Base-by-base conservation (phyloP, 1,139 yeast genomes). In the Diutina neorugosa region DNA sequence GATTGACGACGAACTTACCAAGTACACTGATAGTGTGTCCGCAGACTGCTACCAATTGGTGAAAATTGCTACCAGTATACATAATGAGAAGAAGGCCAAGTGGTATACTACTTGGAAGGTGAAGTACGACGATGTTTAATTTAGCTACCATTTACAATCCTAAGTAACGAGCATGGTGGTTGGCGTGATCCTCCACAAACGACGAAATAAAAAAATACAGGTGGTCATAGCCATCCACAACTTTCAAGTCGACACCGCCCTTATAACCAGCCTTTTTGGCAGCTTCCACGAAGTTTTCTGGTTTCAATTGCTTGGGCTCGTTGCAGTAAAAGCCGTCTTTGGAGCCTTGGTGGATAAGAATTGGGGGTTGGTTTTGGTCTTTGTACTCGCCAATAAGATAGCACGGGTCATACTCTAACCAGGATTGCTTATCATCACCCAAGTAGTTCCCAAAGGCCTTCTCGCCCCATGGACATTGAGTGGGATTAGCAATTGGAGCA, bases 221-320 rank as follows among this genome's bases (percentile, higher is more conserved):
- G 64, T 93, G 98, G 63, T 93, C 97, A 63, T 84, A 91, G 2
- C 93, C 96, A 3, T 86, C 91, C 31, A 80, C 96, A 51, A 81
- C 65, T 43, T 81, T 71, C 55, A 88, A 67, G 51, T 78, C 73
- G 56, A 91, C 74, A 54, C 80, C 75, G 2, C 82, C 86, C 55
- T 79, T 80, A 69, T 84, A 84, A 11, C 69, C 66, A 0, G 86
- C 71, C 53, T 76, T 76, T 59, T 76, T 67, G 1, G 86, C 78
- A 1, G 96, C 95, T 47, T 76, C 78, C 8, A 74, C 77, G 20
- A 93, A 74, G 60, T 80, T 79, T 59, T 87, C 93, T 1, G 96
- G 96, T 59, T 82, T 79, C 63, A 93, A 76, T 66, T 89, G 95
- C 34, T 67, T 61, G 58, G 50, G 50, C 31, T 82, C 83, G 58